Conservation (phyloP, 164 flowering plant species). For the Piper betle region DNA sequence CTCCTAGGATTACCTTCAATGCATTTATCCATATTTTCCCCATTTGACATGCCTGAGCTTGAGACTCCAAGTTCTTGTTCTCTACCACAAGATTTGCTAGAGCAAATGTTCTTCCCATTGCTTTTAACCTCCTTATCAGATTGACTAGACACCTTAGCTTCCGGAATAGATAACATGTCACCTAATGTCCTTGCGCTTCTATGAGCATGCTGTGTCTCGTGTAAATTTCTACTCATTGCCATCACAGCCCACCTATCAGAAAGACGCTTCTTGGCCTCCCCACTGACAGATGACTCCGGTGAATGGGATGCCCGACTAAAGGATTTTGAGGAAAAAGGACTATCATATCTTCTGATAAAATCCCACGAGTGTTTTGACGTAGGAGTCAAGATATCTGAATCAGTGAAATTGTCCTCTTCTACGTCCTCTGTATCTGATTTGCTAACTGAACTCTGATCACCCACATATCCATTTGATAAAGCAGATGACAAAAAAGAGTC, state of each 20-base stretch:
- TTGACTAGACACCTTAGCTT: conserved; percentile 27
- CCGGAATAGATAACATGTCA: conserved; percentile 95
- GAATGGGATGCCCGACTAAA: conserved; percentile 68
- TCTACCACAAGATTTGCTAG: conserved; percentile 19
- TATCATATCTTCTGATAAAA: conserved; percentile 46
- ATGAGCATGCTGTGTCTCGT: conserved; percentile 45
- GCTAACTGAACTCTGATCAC: conserved; percentile 73
- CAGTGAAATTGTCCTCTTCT: conserved; percentile 48
- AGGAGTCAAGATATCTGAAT: conserved; percentile 75
- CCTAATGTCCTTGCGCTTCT: conserved; percentile 86
- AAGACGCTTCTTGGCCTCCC: conserved; percentile 93
- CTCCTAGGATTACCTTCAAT: conserved; percentile 35
- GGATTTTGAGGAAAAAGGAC: conserved; percentile 59
- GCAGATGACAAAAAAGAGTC: conserved; percentile 60
- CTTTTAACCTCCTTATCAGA: conserved; percentile 20
- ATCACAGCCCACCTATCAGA: conserved; percentile 94
- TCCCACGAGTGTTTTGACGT: conserved; percentile 80
- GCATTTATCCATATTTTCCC: conserved; percentile 17
- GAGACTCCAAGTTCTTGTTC: conserved; percentile 30
- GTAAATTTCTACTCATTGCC: conserved; percentile 43
- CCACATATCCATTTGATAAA: conserved; percentile 71
- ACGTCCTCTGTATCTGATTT: conserved; percentile 61
- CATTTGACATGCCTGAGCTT: conserved; percentile 18
- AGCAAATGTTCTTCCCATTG: conserved; percentile 7
- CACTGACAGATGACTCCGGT: conserved; percentile 84